Conservation (phyloP, 148 eudicot species). For the Arctostaphylos glauca region DNA sequence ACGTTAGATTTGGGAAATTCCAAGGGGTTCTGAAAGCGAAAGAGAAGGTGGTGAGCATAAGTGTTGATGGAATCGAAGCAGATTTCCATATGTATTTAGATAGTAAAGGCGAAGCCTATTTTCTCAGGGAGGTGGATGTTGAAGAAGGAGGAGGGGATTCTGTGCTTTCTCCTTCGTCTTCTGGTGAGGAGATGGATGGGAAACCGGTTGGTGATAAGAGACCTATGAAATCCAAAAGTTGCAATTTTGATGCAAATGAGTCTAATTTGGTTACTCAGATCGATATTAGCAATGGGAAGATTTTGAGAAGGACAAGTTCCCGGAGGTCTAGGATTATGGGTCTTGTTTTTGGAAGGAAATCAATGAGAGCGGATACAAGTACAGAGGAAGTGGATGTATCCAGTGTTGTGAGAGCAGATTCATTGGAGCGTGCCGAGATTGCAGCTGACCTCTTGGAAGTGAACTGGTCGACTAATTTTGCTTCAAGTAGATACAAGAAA, state of each 20-base stretch:
- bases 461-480: slow-evolving; percentile 85
- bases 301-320: slow-evolving; percentile 31
- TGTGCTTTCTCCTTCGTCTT: slow-evolving; percentile 36
- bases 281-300: slow-evolving; percentile 38
- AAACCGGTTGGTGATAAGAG: slow-evolving; percentile 33
- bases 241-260: slow-evolving; percentile 24
- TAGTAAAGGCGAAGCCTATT: slow-evolving; percentile 78
- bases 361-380: slow-evolving; percentile 38
- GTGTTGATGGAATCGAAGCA: slow-evolving; percentile 72
- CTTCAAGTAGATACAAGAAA: slow-evolving; percentile 30
- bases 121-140: slow-evolving; percentile 56
- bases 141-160: slow-evolving; percentile 54
- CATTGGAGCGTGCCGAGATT: slow-evolving; percentile 78
- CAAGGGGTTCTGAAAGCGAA: slow-evolving; percentile 83
- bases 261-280: slow-evolving; percentile 34
- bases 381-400: slow-evolving; percentile 26
- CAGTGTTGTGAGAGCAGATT: slow-evolving; percentile 37
- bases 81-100: slow-evolving; percentile 83
- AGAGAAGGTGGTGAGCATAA: slow-evolving; percentile 65
- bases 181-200: slow-evolving; percentile 59
- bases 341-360: slow-evolving; percentile 58
- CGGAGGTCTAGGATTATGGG: slow-evolving; percentile 57
- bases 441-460: slow-evolving; percentile 93
- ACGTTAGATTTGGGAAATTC: slow-evolving; percentile 87
- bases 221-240: slow-evolving; percentile 51